Conservation (phyloP, 768 basidiomycete genomes). For the Naganishia friedmannii region DNA sequence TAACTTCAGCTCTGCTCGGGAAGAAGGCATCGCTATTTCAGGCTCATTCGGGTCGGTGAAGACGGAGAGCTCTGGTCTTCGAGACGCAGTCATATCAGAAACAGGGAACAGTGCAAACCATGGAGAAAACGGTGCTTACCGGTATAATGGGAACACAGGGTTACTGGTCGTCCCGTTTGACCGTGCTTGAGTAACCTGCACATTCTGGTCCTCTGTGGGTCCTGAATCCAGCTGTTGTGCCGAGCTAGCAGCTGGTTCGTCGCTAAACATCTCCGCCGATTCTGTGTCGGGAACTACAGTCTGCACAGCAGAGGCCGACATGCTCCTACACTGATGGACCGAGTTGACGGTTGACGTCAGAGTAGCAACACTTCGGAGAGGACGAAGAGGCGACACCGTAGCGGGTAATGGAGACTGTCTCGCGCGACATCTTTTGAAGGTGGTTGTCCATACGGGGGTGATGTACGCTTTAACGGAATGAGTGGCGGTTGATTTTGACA, state of each 20-base stretch:
- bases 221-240: neutral
- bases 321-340: neutral
- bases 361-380: neutral
- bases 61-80: neutral
- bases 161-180: neutral
- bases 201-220: neutral
- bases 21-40: neutral
- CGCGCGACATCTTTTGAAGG: slow-evolving; percentile 10
- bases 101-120: neutral
- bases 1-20: neutral
- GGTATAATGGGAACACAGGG: neutral
- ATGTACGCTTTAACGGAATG: neutral
- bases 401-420: neutral
- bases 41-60: neutral
- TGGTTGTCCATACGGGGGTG: neutral
- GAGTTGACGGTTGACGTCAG: neutral
- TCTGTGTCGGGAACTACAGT: neutral
- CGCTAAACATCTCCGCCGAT: neutral
- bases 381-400: neutral
- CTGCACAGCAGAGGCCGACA: neutral
- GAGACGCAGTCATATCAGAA: neutral
- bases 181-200: neutral
- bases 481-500: neutral
- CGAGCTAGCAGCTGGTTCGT: neutral
- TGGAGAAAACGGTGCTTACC: neutral